phyloP scores from a whole-genome alignment of 2,329 filamentous ascomycete species.

The Sordariomycetes sp. region DNA sequence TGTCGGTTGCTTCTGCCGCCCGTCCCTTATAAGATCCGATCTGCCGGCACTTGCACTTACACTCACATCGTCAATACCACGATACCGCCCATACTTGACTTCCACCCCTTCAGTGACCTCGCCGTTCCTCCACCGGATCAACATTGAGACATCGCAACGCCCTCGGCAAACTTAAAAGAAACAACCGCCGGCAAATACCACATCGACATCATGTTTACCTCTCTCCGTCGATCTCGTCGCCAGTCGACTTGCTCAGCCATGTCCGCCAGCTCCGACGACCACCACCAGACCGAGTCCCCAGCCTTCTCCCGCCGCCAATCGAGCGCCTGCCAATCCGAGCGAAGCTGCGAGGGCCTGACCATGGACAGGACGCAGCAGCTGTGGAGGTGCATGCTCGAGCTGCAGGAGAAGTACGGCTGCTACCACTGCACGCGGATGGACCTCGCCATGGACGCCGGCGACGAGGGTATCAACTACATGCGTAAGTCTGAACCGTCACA shows the following conservation, averaged over 20 bases:
- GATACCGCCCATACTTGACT: too few species aligned
- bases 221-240: neutral
- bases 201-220: neutral
- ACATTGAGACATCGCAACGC: too few species aligned
- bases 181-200: too few species aligned
- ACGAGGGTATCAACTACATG: constrained; percentile 29
- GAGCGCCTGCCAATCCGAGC: constrained; percentile 11
- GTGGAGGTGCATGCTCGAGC: constrained; percentile 38
- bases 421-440: constrained; percentile 40
- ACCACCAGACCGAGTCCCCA: neutral
- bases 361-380: constrained; percentile 29
- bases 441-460: constrained; percentile 31
- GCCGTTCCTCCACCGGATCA: too few species aligned
- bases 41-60: too few species aligned
- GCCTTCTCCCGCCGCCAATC: constrained; percentile 4
- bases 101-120: too few species aligned
- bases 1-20: too few species aligned
- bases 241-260: too few species aligned
- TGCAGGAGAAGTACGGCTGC: constrained; percentile 36
- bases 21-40: too few species aligned
- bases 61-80: too few species aligned
- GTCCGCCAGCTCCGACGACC: too few species aligned
- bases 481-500: constrained; percentile 23
- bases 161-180: too few species aligned
- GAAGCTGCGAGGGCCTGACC: constrained; percentile 21